Conservation (phyloP, 306 rosid species). For the Quercus aquifolioides region DNA sequence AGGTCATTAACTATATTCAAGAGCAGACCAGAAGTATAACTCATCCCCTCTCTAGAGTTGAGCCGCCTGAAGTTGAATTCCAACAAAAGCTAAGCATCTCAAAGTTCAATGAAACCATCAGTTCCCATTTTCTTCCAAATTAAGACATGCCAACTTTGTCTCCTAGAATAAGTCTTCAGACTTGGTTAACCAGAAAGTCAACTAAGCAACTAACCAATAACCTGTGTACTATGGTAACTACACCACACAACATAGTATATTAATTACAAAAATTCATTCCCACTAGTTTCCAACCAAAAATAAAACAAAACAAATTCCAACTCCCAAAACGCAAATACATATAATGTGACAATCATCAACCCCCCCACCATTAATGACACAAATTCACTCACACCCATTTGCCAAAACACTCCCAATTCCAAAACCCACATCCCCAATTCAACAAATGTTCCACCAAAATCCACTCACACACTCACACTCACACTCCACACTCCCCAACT, state of each 20-base stretch:
- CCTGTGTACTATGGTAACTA: conserved; percentile 18
- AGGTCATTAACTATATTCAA: conserved; percentile 16
- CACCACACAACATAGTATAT: conserved; percentile 14
- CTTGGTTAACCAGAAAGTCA: conserved; percentile 11
- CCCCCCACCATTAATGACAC: background rate
- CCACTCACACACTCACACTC: conserved; percentile 15
- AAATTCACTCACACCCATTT: conserved; percentile 1
- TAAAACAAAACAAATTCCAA: background rate
- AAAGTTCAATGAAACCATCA: conserved; percentile 28
- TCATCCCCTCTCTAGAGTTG: conserved; percentile 22
- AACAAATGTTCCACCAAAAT: conserved; percentile 10
- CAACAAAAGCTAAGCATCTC: conserved; percentile 23
- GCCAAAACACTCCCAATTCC: conserved; percentile 6
- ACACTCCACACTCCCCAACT: conserved; percentile 18
- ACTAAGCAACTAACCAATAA: conserved; percentile 24
- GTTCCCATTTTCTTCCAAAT: conserved; percentile 31
- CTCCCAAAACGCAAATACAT: conserved; percentile 1
- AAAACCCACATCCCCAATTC: background rate
- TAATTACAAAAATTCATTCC: conserved; percentile 26
- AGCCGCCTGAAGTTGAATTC: conserved; percentile 23
- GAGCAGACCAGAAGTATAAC: conserved; percentile 19
- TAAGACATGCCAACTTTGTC: conserved; percentile 43
- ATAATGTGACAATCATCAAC: background rate
- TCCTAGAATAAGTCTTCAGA: conserved; percentile 17
- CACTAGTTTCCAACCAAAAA: conserved; percentile 21